Conservation (phyloP, 2,329 filamentous ascomycete species). For the Apiospora koreana region DNA sequence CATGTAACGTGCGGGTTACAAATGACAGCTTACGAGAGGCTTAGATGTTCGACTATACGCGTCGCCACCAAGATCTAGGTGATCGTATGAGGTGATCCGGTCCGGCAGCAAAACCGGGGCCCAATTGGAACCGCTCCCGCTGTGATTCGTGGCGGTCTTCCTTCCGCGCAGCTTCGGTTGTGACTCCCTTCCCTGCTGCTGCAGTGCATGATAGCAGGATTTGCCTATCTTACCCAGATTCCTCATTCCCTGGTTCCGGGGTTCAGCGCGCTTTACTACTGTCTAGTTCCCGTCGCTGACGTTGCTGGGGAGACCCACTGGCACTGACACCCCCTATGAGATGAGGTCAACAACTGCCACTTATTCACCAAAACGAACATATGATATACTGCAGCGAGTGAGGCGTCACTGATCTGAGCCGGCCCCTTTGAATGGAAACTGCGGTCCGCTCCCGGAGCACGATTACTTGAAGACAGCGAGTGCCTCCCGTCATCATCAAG, state of each 20-base stretch:
- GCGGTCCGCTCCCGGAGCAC: background rate
- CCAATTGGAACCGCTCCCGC: background rate
- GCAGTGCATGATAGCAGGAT: background rate
- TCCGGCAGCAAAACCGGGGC: background rate
- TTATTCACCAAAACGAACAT: background rate
- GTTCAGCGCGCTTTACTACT: background rate
- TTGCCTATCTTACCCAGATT: background rate
- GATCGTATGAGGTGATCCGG: background rate
- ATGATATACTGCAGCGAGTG: background rate
- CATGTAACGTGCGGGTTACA: background rate
- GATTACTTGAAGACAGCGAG: background rate
- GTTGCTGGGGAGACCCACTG: background rate
- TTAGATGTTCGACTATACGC: background rate
- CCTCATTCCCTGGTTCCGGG: background rate
- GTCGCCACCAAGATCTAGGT: background rate
- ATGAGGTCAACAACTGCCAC: background rate
- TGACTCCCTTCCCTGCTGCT: background rate
- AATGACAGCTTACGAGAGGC: background rate
- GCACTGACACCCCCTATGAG: background rate
- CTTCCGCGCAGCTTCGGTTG: background rate
- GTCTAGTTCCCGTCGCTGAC: background rate
- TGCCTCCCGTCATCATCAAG: background rate
- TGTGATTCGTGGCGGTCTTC: conserved; percentile 1
- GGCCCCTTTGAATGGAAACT: background rate
- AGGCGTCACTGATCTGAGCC: background rate